Evolutionary conservation across 1,284 basidiomycete genomes (phyloP).

Genomic region (Cryptococcus maquisensis): DNA sequence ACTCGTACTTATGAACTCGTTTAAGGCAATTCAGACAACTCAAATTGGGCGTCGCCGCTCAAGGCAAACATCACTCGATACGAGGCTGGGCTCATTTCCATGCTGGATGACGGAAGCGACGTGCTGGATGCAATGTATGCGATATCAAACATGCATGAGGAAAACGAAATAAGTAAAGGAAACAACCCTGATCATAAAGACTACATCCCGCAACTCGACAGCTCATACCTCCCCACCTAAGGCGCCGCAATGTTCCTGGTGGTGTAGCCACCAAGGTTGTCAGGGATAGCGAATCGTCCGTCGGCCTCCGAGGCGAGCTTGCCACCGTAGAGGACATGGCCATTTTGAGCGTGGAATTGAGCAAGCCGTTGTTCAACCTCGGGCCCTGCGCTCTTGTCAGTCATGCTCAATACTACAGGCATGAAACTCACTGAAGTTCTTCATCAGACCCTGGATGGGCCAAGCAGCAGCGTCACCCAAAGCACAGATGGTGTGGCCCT

Average conservation of each 20-base stretch:
- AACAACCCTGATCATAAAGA: background rate
- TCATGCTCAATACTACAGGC: background rate
- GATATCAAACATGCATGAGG: background rate
- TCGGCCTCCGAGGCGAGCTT: slow-evolving; percentile 67
- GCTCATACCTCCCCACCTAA: background rate
- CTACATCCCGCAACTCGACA: background rate
- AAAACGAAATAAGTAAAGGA: background rate
- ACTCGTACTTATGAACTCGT: too few species aligned
- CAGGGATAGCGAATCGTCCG: slow-evolving; percentile 69
- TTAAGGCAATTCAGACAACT: too few species aligned
- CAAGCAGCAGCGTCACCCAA: slow-evolving; percentile 96
- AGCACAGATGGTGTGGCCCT: slow-evolving; percentile 93
- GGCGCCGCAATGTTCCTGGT: slow-evolving; percentile 21
- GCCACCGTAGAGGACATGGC: slow-evolving; percentile 86
- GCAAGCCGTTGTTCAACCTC: slow-evolving; percentile 84
- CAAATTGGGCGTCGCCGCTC: too few species aligned
- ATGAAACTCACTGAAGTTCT: slow-evolving; percentile 71
- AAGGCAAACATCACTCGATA: too few species aligned
- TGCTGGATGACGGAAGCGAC: too few species aligned
- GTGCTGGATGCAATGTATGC: too few species aligned
- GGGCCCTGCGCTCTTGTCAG: slow-evolving; percentile 51
- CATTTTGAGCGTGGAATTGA: slow-evolving; percentile 71
- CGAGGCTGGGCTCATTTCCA: too few species aligned
- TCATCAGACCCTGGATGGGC: slow-evolving; percentile 95
- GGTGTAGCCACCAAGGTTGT: slow-evolving; percentile 63